Base-by-base conservation (phyloP, 164 flowering plant genomes). In the Tinospora cordifolia region DNA sequence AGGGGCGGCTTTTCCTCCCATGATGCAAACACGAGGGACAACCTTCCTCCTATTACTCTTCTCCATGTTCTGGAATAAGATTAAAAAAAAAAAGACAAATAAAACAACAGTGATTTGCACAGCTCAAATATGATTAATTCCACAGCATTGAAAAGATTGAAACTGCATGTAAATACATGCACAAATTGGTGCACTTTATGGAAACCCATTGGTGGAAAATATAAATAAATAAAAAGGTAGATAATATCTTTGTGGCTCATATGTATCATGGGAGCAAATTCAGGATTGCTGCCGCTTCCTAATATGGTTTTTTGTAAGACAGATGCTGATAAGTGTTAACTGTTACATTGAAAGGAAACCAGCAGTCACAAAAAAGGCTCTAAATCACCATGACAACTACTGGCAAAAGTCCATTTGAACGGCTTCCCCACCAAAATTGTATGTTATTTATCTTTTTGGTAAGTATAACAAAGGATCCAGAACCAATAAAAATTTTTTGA, bases 1-100 rank as follows among this genome's bases (percentile, higher is more conserved):
- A 36, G 89, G 85, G 39, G 85, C 83, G 62, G 89, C 89, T 81
- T 86, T 86, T 44, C 87, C 89, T 69, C 87, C 87, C 70, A 86
- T 74, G 40, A 86, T 81, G 78, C 83, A 84, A 10, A 84, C 87
- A 71, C 87, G 87, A 14, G 89, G 87, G 24, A 82, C 85, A 73
- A 86, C 83, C 67, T 74, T 82, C 68, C 44, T 74, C 66, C 75
- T 83, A 9, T 74, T 83, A 72, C 66, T 71, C 41, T 73, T 66
- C 22, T 79, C 77, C 86, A 83, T 83, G 71, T 83, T 83, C 87
- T 84, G 76, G 49, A 62, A 60, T 21, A 40, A 39, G 54, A 26
- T 34, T 15, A 46, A 25, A 30, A 47, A 30, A 14, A 36, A 22
- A n/a, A 40, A 40, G 9, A 40, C 15, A 36, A 22, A 27, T 22